These are phyloP conservation scores for Plasmodium berghei DNA, from an alignment of 169 alveolate species.

Conservation along the genomic window DNA sequence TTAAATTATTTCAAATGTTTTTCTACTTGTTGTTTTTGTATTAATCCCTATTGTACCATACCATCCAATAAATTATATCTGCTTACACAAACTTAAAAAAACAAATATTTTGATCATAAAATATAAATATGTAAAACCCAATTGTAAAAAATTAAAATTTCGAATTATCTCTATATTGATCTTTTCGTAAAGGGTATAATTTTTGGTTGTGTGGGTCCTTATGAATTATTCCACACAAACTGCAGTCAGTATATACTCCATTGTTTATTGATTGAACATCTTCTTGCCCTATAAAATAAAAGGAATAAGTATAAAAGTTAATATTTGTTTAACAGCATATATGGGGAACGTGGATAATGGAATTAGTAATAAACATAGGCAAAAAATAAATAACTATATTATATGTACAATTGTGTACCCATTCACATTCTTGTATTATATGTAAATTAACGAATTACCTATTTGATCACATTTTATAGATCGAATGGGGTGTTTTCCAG, in stretches of 20 bases:
- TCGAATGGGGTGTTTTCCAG: slow-evolving; percentile 52
- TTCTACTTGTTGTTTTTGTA: neutral
- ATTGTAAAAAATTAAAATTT: neutral
- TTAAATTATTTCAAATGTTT: neutral
- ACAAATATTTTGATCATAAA: neutral
- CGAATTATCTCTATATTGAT: slow-evolving; percentile 30
- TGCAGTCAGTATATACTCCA: slow-evolving; percentile 32
- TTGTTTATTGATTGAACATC: slow-evolving; percentile 44
- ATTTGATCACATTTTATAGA: slow-evolving; percentile 31
- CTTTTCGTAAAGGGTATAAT: slow-evolving; percentile 44
- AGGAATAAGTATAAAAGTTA: neutral
- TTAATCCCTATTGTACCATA: neutral
- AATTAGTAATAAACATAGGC: no score
- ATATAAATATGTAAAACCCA: neutral
- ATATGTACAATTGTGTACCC: neutral
- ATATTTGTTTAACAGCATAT: neutral
- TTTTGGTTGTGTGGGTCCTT: slow-evolving; percentile 62
- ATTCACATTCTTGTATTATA: neutral
- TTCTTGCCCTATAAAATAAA: slow-evolving; percentile 29
- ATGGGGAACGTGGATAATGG: neutral
- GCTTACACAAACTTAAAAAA: neutral
- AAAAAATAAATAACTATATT: neutral
- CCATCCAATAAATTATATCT: neutral
- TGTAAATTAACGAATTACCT: slow-evolving; percentile 10
- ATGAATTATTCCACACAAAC: slow-evolving; percentile 47